Evolutionary conservation across 805 yeast species (phyloP).

Genomic region (Jamesozyma rosinii): DNA sequence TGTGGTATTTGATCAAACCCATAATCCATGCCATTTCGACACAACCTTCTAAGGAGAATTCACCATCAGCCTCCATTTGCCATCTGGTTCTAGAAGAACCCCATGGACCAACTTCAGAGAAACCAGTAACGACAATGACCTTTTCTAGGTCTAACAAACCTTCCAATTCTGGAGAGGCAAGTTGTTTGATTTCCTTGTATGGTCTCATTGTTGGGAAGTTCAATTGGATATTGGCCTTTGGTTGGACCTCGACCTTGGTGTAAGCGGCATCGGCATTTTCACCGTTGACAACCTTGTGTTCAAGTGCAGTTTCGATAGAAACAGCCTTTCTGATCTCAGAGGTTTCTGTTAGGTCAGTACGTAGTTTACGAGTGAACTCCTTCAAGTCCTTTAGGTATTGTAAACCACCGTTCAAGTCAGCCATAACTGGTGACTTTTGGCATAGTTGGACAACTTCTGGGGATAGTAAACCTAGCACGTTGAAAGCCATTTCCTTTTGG

Average conservation of each 20-base stretch:
- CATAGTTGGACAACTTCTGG: conserved; percentile 78
- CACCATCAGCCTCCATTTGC: conserved; percentile 97
- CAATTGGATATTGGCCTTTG: conserved; percentile 90
- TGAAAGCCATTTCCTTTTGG: conserved; percentile 98
- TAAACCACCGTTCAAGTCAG: conserved; percentile 97
- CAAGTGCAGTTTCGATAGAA: conserved; percentile 84
- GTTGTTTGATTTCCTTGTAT: conserved; percentile 59
- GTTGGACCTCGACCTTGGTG: conserved; percentile 67
- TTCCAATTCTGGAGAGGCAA: conserved; percentile 63
- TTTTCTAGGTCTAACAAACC: conserved; percentile 88
- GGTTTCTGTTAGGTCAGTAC: conserved; percentile 62
- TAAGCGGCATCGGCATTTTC: conserved; percentile 80
- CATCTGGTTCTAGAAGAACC: conserved; percentile 98
- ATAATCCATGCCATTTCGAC: conserved; percentile 99
- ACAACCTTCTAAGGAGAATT: conserved; percentile 93
- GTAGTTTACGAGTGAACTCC: conserved; percentile 71
- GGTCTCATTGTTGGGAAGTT: conserved; percentile 84
- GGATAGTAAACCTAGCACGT: conserved; percentile 85
- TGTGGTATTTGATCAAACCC: conserved; percentile 94
- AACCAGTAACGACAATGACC: conserved; percentile 93
- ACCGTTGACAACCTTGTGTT: conserved; percentile 74
- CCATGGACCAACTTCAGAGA: conserved; percentile 98
- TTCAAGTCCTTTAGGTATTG: conserved; percentile 87
- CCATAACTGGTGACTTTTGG: conserved; percentile 91
- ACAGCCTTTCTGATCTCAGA: conserved; percentile 94